Percentiles rank a stretch among this genome's conserved stretches.
Conservation (phyloP, 2,329 filamentous ascomycete genomes). For the Diaporthe eres region DNA sequence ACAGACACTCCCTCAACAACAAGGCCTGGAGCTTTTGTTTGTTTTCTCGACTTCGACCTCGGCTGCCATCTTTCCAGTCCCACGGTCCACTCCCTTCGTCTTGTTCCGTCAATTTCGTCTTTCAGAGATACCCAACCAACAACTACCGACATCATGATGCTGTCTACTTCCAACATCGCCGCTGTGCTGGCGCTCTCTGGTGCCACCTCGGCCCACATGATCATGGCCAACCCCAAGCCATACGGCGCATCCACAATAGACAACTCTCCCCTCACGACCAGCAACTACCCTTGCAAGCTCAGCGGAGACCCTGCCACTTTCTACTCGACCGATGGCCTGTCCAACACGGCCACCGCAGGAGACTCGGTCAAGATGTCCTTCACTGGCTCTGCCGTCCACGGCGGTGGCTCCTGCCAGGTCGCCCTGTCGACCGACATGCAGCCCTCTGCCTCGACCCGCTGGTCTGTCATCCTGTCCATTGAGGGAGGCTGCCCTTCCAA, state of each 20-base stretch:
- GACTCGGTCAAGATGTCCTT: slow-evolving; percentile 74
- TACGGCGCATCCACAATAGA: slow-evolving; percentile 56
- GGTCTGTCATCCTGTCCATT: slow-evolving; percentile 75
- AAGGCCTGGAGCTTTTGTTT: slow-evolving; percentile 34
- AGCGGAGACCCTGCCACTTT: slow-evolving; percentile 65
- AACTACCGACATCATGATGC: slow-evolving; percentile 34
- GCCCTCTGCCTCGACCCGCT: slow-evolving; percentile 76
- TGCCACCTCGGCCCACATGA: slow-evolving; percentile 39
- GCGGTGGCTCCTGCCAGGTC: slow-evolving; percentile 83
- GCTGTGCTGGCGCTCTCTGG: slow-evolving; percentile 39
- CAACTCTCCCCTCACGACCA: slow-evolving; percentile 78
- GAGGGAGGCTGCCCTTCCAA: slow-evolving; percentile 66
- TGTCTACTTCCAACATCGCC: slow-evolving; percentile 36
- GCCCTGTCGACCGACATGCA: slow-evolving; percentile 80
- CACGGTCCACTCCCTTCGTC: slow-evolving; percentile 7
- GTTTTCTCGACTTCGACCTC: slow-evolving; percentile 14
- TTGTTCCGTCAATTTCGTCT: slow-evolving; percentile 4
- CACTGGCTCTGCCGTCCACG: slow-evolving; percentile 73
- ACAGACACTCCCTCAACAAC: slow-evolving; percentile 32
- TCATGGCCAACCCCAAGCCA: slow-evolving; percentile 40
- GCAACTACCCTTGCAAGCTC: slow-evolving; percentile 81
- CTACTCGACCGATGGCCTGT: slow-evolving; percentile 63
- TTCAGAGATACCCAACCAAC: slow-evolving; percentile 22
- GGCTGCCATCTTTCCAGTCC: background rate
- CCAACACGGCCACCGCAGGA: slow-evolving; percentile 75